phyloP scores from a whole-genome alignment of 2,329 filamentous ascomycete genomes.

The Endoconidiophora laricicola region DNA sequence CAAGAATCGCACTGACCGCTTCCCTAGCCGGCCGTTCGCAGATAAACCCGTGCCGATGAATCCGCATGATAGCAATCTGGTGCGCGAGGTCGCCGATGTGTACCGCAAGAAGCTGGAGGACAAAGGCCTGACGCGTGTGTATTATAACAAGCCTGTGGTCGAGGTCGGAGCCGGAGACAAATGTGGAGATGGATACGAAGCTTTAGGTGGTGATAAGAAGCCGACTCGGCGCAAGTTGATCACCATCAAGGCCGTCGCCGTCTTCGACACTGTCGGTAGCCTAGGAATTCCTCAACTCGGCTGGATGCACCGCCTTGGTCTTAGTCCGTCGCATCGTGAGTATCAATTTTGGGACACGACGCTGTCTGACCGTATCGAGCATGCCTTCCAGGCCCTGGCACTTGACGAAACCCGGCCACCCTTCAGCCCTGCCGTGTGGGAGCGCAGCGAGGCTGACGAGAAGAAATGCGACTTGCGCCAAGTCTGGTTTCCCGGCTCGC shows the following conservation, averaged over 20 bases:
- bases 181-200: not conserved
- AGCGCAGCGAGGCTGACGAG: constrained; percentile 18
- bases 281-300: constrained; percentile 28
- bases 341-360: constrained; percentile 38
- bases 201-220: too few relatives aligned
- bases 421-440: constrained; percentile 40
- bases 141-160: not conserved
- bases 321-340: constrained; percentile 27
- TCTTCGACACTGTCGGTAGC: constrained; percentile 30
- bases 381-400: constrained; percentile 43
- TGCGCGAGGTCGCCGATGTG: constrained; percentile 20
- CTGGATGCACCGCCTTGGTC: constrained; percentile 30
- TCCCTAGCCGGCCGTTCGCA: constrained; percentile 29
- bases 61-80: not conserved
- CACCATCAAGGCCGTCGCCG: constrained; percentile 25
- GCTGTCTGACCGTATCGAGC: constrained; percentile 34
- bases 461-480: constrained; percentile 26
- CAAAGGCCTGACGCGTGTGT: constrained; percentile 26
- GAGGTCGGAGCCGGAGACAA: not conserved
- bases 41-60: constrained; percentile 30
- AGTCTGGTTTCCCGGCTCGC: constrained; percentile 54
- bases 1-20: constrained; percentile 28
- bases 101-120: constrained; percentile 30
- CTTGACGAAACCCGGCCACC: constrained; percentile 38
- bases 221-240: not conserved